Base-by-base conservation (phyloP, 2,329 filamentous ascomycete species). In the Berkeleyomyces rouxiae region DNA sequence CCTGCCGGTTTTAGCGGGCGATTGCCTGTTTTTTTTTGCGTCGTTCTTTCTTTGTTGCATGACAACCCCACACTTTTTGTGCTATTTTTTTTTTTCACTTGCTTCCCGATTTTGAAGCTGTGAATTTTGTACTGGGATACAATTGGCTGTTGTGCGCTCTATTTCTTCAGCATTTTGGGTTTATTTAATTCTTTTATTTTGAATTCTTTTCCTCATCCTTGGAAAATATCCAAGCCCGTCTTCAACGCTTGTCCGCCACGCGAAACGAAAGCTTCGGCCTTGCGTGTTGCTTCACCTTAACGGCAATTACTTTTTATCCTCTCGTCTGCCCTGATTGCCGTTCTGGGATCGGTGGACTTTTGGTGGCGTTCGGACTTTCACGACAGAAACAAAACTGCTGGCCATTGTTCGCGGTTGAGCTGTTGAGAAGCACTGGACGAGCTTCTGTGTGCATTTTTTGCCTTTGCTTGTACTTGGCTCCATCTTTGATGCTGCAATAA, bases 131-230 rank as follows among this genome's bases (percentile, higher is more conserved):
- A n/a, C 16, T 44, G 31, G 11, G 7, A 11, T 46, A 23, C 23
- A n/a, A n/a, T 43, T 57, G 43, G 16, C n/a, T 46, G 39, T 11
- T 46, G 49, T 59, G 23, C 42, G 33, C 5, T 58, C 23, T 43
- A 23, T 13, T 16, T 58, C 37, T 46, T 46, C 37, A 23, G n/a
- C 63, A 65, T 44, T 62, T 61, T 43, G 63, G 66, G 59, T 60
- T 63, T 63, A 62, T 65, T 63, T 64, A 49, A 7, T 61, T 23
- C 7, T 13, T 13, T 33, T 37, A 44, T 13, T 53, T 59, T 55
- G n/a, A 7, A 47, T 59, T 58, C 31, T 61, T 13, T 43, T 57
- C 23, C 16, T 62, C 58, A 53, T 53, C 49, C 49, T 53, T 53
- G 3, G 36, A 36, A 23, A n/a, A 53, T 11, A 36, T 36, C 33